Evolutionary conservation across 306 rosid species (phyloP).

Genomic region (Rosa rugosa): DNA sequence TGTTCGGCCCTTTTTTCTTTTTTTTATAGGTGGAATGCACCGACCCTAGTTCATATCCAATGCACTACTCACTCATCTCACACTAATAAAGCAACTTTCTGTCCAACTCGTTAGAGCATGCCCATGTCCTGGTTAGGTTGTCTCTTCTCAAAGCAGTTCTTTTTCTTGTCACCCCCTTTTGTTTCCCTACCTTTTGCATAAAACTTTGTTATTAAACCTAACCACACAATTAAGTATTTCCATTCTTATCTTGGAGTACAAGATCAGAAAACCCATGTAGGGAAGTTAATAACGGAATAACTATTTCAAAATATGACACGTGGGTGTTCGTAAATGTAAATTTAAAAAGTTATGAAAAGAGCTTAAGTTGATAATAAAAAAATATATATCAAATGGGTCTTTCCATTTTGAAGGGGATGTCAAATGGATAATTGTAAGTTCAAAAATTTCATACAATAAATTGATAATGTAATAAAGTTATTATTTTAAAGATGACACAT

Average conservation of each 20-base stretch:
- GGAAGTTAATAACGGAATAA: neutral
- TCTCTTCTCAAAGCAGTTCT: constrained; percentile 14
- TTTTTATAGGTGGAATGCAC: constrained; percentile 42
- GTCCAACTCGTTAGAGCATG: constrained; percentile 26
- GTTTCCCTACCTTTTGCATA: neutral
- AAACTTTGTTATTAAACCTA: neutral
- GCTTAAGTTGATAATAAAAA: no score
- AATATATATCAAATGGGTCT: no score
- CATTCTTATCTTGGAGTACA: neutral
- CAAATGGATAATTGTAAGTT: no score
- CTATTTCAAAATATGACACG: neutral
- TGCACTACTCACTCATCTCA: constrained; percentile 16
- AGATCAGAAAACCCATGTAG: neutral
- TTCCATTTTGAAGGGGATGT: no score
- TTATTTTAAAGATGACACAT: no score
- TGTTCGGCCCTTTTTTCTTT: constrained; percentile 14
- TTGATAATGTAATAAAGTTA: no score
- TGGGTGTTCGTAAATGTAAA: neutral
- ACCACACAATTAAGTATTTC: neutral
- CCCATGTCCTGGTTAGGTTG: constrained; percentile 23
- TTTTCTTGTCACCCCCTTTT: neutral
- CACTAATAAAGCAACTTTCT: constrained; percentile 32
- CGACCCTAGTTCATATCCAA: constrained; percentile 32
- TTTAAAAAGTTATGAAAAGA: no score
- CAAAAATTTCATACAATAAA: no score